These are phyloP conservation scores for Hypoxylon sp. DNA, from an alignment of 2,329 filamentous ascomycete species.

Conservation along the genomic window DNA sequence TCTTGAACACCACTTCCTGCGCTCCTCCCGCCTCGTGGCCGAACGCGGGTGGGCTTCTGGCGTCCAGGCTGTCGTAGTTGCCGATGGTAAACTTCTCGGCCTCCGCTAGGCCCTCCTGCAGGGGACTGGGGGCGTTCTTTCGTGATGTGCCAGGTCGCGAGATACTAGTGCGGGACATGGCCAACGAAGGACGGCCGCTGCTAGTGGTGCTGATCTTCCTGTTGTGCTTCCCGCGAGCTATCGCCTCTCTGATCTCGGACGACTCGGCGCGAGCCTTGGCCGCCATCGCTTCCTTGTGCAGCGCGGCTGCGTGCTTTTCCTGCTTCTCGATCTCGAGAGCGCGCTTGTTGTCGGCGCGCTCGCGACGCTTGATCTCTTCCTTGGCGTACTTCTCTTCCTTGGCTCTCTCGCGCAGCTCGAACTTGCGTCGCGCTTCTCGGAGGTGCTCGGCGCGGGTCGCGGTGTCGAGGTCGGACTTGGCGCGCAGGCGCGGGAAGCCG, in stretches of 20 bases:
- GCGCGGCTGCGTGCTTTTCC: conserved; percentile 55
- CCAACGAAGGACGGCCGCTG: conserved; percentile 43
- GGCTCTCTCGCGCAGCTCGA: conserved; percentile 66
- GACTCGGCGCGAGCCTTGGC: conserved; percentile 51
- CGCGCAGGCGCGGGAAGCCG: conserved; percentile 64
- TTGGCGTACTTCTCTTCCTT: conserved; percentile 70
- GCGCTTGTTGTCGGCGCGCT: conserved; percentile 66
- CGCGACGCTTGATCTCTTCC: conserved; percentile 64
- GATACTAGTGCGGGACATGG: conserved; percentile 41
- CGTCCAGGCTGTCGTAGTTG: conserved; percentile 55
- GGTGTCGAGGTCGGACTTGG: conserved; percentile 66
- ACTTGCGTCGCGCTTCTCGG: conserved; percentile 67
- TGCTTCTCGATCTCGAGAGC: conserved; percentile 60
- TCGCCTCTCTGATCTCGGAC: conserved; percentile 45
- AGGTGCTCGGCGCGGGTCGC: conserved; percentile 64
- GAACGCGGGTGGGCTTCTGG: conserved; percentile 41
- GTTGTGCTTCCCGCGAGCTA: conserved; percentile 42
- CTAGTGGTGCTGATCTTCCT: conserved; percentile 44
- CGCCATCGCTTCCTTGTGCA: conserved; percentile 57
- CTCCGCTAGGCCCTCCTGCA: conserved; percentile 32
- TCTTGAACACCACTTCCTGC: conserved; percentile 55
- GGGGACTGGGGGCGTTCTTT: conserved; percentile 35
- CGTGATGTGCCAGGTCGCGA: conserved; percentile 42
- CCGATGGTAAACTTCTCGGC: conserved; percentile 58
- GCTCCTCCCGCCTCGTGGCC: conserved; percentile 47